Conservation (phyloP, 345 rosid genomes). For the Stellera chamaejasme region DNA sequence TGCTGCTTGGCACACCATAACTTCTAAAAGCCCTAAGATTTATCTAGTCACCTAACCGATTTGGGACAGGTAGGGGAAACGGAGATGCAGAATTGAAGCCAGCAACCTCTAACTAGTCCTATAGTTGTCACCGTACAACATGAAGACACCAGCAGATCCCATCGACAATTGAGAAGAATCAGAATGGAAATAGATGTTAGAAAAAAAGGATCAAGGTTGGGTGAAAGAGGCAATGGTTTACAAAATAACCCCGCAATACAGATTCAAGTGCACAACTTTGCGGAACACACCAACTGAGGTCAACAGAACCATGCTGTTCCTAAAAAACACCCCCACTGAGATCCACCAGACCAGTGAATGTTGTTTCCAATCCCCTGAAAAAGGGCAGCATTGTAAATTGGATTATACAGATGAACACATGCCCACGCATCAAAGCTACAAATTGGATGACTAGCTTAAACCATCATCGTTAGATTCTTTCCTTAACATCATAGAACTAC, state of each 20-base stretch:
- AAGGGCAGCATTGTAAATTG: background rate
- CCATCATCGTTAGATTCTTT: background rate
- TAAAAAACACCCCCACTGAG: background rate
- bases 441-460: background rate
- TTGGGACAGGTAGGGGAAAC: background rate
- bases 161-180: slow-evolving; percentile 17
- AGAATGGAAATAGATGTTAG: slow-evolving; percentile 1
- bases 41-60: slow-evolving; percentile 9
- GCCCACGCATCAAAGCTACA: background rate
- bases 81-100: background rate
- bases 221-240: slow-evolving; percentile 20
- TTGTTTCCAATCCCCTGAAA: slow-evolving; percentile 8
- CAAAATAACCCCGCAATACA: slow-evolving; percentile 85
- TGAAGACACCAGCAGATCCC: slow-evolving; percentile 39
- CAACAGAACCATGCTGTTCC: slow-evolving; percentile 62
- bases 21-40: slow-evolving; percentile 33
- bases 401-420: background rate
- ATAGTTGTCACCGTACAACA: slow-evolving; percentile 30
- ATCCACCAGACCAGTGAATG: slow-evolving; percentile 11
- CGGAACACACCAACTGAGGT: slow-evolving; percentile 49
- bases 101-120: slow-evolving; percentile 33
- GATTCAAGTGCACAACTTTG: slow-evolving; percentile 53
- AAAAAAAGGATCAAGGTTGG: slow-evolving; percentile 5
- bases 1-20: slow-evolving; percentile 99
- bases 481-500: too few relatives aligned